Evolutionary conservation across 169 alveolate species (phyloP), one percentile per base, ranked within the genome.

Genomic region (Cryptosporidium ryanae): DNA sequence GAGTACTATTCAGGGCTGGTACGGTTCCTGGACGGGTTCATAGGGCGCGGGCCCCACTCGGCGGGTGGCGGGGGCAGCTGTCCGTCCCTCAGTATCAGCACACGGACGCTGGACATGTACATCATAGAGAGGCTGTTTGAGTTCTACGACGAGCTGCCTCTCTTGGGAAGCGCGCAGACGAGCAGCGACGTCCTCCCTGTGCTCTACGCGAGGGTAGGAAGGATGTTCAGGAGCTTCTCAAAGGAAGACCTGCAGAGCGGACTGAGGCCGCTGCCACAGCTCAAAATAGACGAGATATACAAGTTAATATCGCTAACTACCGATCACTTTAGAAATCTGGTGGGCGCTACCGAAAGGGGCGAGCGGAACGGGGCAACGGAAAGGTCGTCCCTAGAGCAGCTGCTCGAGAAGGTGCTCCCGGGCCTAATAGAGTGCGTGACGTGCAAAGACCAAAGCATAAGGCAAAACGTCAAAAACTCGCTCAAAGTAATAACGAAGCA

Each of bases 241-340:
- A 27, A 57, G 71, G 87, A 76, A 29, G 87, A 76, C 46, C 23
- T 76, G 6, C 87, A 76, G n/a, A 76, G 64, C 59, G 87, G 87
- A 21, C 43, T 76, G n/a, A 76, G 87, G 17, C 87, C 87, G 27
- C 12, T 76, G 38, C 71, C 87, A 5, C 87, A 76, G 12, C 63
- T 59, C 7, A 55, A 46, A 46, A 76, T 57, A 23, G 87, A 76
- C 18, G 87, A 76, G 27, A 61, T 76, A 7, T 54, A 59, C 23
- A 38, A 50, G 8, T 43, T 61, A 23, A 23, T 76, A 6, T 18
- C 38, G 15, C 21, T 68, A n/a, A 59, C 44, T 32, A 50, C 57
- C 21, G 21, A 38, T 15, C 87, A 43, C n/a, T 59, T 31, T 43
- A 32, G 5, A 10, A 48, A 32, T 23, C 23, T 76, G 13, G 27